These are phyloP conservation scores for Brettanomyces naardenensis DNA, from an alignment of 805 yeast species.

Conservation along the genomic window DNA sequence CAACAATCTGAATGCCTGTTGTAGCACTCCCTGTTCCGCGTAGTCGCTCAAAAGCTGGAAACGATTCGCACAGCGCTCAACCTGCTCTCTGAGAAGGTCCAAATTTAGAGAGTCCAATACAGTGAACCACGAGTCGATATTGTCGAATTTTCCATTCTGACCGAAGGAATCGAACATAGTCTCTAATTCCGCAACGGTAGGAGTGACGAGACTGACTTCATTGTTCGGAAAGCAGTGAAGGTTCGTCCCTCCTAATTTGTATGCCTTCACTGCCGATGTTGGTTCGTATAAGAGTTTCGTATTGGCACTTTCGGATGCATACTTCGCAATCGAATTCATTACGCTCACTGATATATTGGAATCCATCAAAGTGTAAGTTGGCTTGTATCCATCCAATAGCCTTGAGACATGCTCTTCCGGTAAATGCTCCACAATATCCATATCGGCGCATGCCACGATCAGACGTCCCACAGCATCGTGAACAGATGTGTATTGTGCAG, in stretches of 20 bases:
- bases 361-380: slow-evolving; percentile 53
- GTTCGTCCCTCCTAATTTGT: slow-evolving; percentile 31
- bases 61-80: slow-evolving; percentile 28
- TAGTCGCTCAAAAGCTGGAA: slow-evolving; percentile 21
- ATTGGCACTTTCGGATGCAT: slow-evolving; percentile 10
- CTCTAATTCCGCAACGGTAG: slow-evolving; percentile 58
- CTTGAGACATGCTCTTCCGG: slow-evolving; percentile 33
- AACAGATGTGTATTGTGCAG: slow-evolving; percentile 70
- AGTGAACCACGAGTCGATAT: slow-evolving; percentile 66
- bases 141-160: slow-evolving; percentile 34
- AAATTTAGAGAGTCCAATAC: slow-evolving; percentile 53
- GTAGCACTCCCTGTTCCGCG: slow-evolving; percentile 41
- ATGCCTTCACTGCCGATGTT: slow-evolving; percentile 62
- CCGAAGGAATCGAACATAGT: slow-evolving; percentile 45
- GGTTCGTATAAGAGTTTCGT: slow-evolving; percentile 59
- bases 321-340: slow-evolving; percentile 29
- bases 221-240: slow-evolving; percentile 42
- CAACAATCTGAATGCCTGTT: slow-evolving; percentile 61
- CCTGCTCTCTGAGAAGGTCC: slow-evolving; percentile 38
- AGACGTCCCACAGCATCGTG: slow-evolving; percentile 57
- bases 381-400: slow-evolving; percentile 33
- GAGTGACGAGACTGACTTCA: slow-evolving; percentile 45
- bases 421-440: slow-evolving; percentile 56
- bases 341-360: slow-evolving; percentile 50
- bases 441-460: slow-evolving; percentile 75